These are phyloP conservation scores for Phaffomyces antillensis DNA, from an alignment of 805 yeast genomes.

Conservation along the genomic window DNA sequence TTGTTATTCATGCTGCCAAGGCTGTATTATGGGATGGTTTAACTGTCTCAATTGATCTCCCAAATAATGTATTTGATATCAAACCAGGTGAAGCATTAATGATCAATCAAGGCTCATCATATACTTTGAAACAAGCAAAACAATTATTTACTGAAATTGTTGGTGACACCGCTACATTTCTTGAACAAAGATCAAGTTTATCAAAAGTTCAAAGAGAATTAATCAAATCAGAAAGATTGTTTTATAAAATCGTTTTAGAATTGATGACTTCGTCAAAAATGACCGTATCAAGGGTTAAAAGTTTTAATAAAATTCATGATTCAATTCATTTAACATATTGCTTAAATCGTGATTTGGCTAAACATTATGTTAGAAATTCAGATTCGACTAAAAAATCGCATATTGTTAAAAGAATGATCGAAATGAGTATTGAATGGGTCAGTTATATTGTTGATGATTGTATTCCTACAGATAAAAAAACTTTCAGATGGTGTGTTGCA, in stretches of 20 bases:
- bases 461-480: slow-evolving; percentile 81
- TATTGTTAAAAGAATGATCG: slow-evolving; percentile 64
- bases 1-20: slow-evolving; percentile 71
- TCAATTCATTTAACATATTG: slow-evolving; percentile 66
- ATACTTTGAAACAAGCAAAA: slow-evolving; percentile 47
- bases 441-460: slow-evolving; percentile 92
- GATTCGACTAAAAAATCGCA: slow-evolving; percentile 61
- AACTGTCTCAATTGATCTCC: slow-evolving; percentile 48
- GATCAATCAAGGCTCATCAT: slow-evolving; percentile 63
- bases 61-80: slow-evolving; percentile 38
- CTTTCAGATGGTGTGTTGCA: slow-evolving; percentile 93
- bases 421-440: slow-evolving; percentile 83
- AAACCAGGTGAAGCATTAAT: slow-evolving; percentile 61
- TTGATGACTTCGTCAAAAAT: slow-evolving; percentile 54
- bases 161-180: slow-evolving; percentile 45
- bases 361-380: slow-evolving; percentile 56
- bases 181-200: slow-evolving; percentile 64
- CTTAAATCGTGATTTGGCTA: slow-evolving; percentile 77
- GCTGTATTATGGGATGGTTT: slow-evolving; percentile 91
- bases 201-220: slow-evolving; percentile 69
- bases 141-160: slow-evolving; percentile 51
- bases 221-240: slow-evolving; percentile 53
- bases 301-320: slow-evolving; percentile 63
- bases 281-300: slow-evolving; percentile 45
- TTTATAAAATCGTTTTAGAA: slow-evolving; percentile 59